Evolutionary conservation across 495 filamentous ascomycete genomes (phyloP).

Genomic region (Terfezia boudieri): DNA sequence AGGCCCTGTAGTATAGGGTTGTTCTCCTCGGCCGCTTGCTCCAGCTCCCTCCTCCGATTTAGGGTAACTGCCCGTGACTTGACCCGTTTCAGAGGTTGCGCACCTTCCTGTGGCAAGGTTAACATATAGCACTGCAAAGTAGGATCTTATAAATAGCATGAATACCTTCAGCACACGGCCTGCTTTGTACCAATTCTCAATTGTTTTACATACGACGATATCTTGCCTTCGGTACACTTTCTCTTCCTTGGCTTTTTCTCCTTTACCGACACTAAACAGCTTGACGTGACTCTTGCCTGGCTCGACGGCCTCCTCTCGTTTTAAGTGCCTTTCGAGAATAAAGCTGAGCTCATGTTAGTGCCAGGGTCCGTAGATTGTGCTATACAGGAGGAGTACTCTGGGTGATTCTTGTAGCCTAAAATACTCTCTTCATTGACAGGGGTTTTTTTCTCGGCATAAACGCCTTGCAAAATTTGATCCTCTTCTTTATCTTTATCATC

Average conservation of each 20-base stretch:
- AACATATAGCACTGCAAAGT: too few relatives aligned
- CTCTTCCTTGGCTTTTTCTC: conserved; percentile 43
- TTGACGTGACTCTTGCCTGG: conserved; percentile 48
- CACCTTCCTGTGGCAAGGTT: conserved; percentile 23
- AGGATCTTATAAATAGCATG: background rate
- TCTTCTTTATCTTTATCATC: conserved; percentile 43
- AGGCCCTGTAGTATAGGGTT: too few relatives aligned
- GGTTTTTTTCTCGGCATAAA: conserved; percentile 1
- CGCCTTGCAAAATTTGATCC: conserved; percentile 26
- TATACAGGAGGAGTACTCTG: background rate
- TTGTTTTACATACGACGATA: conserved; percentile 61
- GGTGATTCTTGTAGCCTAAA: conserved; percentile 12
- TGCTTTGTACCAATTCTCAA: conserved; percentile 95
- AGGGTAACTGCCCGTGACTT: conserved; percentile 49
- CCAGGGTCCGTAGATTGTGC: background rate
- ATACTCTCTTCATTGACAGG: conserved; percentile 8
- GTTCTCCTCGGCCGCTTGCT: conserved; percentile 44
- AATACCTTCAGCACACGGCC: conserved; percentile 42
- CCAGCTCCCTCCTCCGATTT: conserved; percentile 70
- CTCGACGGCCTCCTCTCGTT: conserved; percentile 35
- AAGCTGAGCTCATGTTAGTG: conserved; percentile 21
- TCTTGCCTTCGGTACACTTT: conserved; percentile 63
- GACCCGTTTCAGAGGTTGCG: conserved; percentile 60
- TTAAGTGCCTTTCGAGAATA: conserved; percentile 68
- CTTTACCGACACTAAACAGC: conserved; percentile 47